A percentile compares a stretch with the other conserved stretches of the same genome.
These are phyloP conservation scores for Phyllosticta citrichinensis DNA, from an alignment of 2,329 filamentous ascomycete genomes.

Conservation along the genomic window DNA sequence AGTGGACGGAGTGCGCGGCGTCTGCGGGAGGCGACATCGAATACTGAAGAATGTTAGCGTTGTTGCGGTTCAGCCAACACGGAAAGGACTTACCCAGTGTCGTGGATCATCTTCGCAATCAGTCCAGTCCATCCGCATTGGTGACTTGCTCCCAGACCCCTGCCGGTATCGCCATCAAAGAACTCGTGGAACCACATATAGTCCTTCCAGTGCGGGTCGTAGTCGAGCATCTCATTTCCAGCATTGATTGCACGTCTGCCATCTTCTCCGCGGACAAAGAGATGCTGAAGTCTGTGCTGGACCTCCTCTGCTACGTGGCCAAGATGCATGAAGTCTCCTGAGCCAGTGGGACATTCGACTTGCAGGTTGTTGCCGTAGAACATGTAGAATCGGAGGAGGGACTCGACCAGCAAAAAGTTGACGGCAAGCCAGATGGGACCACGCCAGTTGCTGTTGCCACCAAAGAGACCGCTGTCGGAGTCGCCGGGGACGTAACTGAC, in stretches of 20 bases:
- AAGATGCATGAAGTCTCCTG: constrained; percentile 89
- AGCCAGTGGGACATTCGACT: constrained; percentile 89
- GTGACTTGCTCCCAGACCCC: constrained; percentile 83
- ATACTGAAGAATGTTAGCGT: constrained; percentile 42
- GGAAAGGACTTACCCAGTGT: constrained; percentile 65
- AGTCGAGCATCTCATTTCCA: constrained; percentile 77
- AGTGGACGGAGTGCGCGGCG: constrained; percentile 73
- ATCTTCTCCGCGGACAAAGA: constrained; percentile 76
- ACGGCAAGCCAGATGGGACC: constrained; percentile 91
- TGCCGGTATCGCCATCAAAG: constrained; percentile 86
- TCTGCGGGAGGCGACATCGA: constrained; percentile 84
- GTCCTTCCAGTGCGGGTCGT: constrained; percentile 86
- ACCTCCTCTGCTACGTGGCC: constrained; percentile 91
- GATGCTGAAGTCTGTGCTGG: constrained; percentile 85
- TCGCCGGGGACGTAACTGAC: constrained; percentile 92
- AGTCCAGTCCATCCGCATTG: constrained; percentile 96
- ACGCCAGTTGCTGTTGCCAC: constrained; percentile 97
- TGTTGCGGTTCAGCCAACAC: neutral
- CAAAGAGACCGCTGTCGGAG: constrained; percentile 88
- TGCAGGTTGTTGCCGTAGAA: constrained; percentile 86
- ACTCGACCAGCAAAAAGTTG: constrained; percentile 90
- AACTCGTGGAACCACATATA: constrained; percentile 96
- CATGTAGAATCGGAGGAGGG: constrained; percentile 88
- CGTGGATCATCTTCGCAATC: constrained; percentile 94
- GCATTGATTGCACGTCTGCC: constrained; percentile 83